Conservation (phyloP, 768 basidiomycete species). For the Tricholoma matsutake region DNA sequence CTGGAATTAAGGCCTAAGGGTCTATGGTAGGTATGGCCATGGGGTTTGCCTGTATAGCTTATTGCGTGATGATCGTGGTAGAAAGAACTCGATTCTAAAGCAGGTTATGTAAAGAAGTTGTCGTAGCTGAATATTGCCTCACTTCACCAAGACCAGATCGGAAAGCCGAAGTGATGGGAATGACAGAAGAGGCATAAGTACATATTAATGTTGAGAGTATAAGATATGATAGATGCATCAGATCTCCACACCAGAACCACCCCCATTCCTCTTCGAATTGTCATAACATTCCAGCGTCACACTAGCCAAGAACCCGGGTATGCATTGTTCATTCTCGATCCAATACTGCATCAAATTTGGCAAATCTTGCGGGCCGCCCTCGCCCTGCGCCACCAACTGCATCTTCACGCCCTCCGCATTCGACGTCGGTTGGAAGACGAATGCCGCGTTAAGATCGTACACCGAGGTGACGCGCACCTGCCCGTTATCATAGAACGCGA, state of each 20-base stretch:
- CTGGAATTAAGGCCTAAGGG: too few relatives aligned
- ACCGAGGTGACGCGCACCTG: constrained; percentile 88
- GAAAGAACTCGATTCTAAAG: too few relatives aligned
- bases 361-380: constrained; percentile 71
- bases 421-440: constrained; percentile 74
- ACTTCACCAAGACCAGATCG: too few relatives aligned
- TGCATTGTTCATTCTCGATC: constrained; percentile 82
- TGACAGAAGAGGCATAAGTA: too few relatives aligned
- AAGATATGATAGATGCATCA: not conserved
- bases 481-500: constrained; percentile 89
- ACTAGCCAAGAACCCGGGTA: constrained; percentile 87
- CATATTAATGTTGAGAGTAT: not conserved
- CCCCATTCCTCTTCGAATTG: constrained; percentile 46
- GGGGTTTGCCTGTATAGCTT: too few relatives aligned
- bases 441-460: constrained; percentile 83
- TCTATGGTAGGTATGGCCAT: too few relatives aligned
- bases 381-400: constrained; percentile 73
- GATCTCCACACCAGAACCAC: not conserved
- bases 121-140: too few relatives aligned
- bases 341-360: constrained; percentile 79
- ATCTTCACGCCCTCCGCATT: constrained; percentile 45
- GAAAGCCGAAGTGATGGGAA: too few relatives aligned
- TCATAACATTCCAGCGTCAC: constrained; percentile 89
- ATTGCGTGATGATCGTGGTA: too few relatives aligned
- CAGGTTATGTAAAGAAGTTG: too few relatives aligned